Evolutionary conservation across 2,329 filamentous ascomycete species (phyloP).

Genomic region (Ceratocystis diversiconidia): DNA sequence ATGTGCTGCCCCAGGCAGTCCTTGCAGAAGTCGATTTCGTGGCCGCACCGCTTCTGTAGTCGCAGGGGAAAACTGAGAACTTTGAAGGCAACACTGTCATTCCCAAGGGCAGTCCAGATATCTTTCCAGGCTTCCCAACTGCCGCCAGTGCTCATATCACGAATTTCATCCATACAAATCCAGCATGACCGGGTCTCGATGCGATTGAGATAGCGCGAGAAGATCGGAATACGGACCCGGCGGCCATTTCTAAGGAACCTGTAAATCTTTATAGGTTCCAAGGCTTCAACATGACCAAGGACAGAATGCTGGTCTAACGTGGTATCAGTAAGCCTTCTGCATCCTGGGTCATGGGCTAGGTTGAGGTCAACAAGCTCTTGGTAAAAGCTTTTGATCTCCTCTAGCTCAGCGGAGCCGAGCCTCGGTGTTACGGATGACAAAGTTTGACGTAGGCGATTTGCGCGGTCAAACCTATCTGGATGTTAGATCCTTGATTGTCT

Average conservation of each 20-base stretch:
- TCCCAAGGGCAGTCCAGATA: constrained; percentile 2
- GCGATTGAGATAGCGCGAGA: constrained; percentile 7
- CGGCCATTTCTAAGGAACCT: neutral
- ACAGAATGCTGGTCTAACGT: neutral
- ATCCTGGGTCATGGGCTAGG: neutral
- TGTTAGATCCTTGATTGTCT: neutral
- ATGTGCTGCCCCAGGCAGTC: constrained; percentile 7
- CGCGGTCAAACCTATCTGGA: neutral
- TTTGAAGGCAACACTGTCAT: neutral
- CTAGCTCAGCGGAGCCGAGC: neutral
- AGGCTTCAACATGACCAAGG: neutral
- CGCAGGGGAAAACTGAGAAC: neutral
- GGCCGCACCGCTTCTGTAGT: neutral
- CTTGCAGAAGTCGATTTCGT: constrained; percentile 4
- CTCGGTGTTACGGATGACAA: neutral
- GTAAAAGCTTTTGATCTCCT: neutral
- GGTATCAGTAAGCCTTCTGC: neutral
- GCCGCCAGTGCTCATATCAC: neutral
- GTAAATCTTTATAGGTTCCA: neutral
- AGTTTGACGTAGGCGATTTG: neutral
- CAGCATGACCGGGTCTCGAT: neutral
- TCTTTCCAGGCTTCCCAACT: neutral
- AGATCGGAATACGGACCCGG: neutral
- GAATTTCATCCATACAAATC: constrained; percentile 7
- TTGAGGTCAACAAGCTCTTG: neutral